These are phyloP conservation scores for Globisporangium ultimum DNA, from an alignment of 352 stramenopile genomes.

Conservation along the genomic window DNA sequence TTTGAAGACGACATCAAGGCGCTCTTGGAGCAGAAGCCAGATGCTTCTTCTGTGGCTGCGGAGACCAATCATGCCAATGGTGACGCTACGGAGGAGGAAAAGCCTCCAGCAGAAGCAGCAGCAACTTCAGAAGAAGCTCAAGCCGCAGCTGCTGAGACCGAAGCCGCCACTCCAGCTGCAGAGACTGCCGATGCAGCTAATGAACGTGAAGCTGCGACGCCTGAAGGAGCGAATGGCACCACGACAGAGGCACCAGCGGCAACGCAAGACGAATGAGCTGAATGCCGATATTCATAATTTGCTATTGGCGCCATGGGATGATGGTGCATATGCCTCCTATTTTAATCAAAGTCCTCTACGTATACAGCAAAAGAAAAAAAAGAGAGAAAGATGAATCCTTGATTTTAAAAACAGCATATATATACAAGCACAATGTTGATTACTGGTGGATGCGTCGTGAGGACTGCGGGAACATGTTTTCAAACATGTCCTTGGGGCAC, in stretches of 20 bases:
- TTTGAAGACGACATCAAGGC: constrained; percentile 80
- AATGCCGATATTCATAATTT: no score
- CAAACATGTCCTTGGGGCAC: constrained; percentile 5
- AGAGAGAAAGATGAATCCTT: no score
- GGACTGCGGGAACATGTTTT: neutral
- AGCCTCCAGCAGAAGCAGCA: constrained; percentile 8
- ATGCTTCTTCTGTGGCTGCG: constrained; percentile 2
- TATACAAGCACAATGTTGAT: neutral
- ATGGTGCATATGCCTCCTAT: no score
- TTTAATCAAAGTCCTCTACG: no score
- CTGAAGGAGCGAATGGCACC: no score
- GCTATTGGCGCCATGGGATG: no score
- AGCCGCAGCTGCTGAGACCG: neutral
- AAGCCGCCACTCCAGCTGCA: neutral
- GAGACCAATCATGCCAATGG: constrained; percentile 14
- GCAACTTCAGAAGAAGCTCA: neutral
- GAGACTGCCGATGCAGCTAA: neutral
- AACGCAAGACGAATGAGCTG: no score
- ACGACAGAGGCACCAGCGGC: no score
- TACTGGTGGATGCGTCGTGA: neutral
- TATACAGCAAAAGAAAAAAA: no score
- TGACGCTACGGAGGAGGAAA: constrained; percentile 1
- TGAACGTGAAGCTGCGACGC: no score
- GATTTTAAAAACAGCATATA: no score
- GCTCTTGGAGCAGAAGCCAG: constrained; percentile 28